A percentile compares a stretch with the other conserved stretches of the same genome.
Evolutionary conservation across 108 stramenopile genomes (phyloP).

Genomic region (Licmophora abbreviata): DNA sequence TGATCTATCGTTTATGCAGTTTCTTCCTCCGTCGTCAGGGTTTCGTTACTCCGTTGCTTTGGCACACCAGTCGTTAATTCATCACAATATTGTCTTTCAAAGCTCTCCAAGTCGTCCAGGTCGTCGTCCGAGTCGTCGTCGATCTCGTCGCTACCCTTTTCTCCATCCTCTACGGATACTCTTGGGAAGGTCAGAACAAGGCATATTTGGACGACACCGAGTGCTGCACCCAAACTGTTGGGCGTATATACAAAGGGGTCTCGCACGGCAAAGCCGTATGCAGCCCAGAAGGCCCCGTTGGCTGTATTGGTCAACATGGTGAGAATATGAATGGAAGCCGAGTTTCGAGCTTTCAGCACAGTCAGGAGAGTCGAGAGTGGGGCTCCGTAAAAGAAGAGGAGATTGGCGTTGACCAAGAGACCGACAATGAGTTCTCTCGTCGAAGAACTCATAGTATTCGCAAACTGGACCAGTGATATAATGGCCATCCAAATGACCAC

Average conservation of each 20-base stretch:
- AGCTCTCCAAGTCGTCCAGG: too few relatives aligned
- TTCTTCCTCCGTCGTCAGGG: too few relatives aligned
- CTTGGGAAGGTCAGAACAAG: constrained; percentile 26
- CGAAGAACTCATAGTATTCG: constrained; percentile 6
- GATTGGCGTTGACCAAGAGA: constrained; percentile 52
- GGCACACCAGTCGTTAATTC: too few relatives aligned
- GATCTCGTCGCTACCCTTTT: background rate
- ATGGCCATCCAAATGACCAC: constrained; percentile 36
- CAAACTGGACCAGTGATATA: constrained; percentile 30
- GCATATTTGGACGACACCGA: constrained; percentile 51
- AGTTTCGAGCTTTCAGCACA: constrained; percentile 40
- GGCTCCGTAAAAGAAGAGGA: constrained; percentile 79
- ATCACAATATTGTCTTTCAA: too few relatives aligned
- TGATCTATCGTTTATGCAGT: too few relatives aligned
- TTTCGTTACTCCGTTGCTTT: too few relatives aligned
- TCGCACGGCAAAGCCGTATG: constrained; percentile 54
- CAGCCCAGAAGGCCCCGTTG: constrained; percentile 65
- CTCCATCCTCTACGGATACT: background rate
- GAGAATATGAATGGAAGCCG: constrained; percentile 52
- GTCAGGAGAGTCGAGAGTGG: constrained; percentile 57
- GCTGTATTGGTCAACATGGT: constrained; percentile 68
- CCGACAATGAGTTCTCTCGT: constrained; percentile 52
- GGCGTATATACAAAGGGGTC: constrained; percentile 65
- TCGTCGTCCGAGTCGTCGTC: constrained; percentile 1
- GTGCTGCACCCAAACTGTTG: constrained; percentile 57